Percentiles rank a stretch among this genome's conserved stretches.
phyloP scores from a whole-genome alignment of 2,329 filamentous ascomycete genomes.

The Colletotrichum graminicola region DNA sequence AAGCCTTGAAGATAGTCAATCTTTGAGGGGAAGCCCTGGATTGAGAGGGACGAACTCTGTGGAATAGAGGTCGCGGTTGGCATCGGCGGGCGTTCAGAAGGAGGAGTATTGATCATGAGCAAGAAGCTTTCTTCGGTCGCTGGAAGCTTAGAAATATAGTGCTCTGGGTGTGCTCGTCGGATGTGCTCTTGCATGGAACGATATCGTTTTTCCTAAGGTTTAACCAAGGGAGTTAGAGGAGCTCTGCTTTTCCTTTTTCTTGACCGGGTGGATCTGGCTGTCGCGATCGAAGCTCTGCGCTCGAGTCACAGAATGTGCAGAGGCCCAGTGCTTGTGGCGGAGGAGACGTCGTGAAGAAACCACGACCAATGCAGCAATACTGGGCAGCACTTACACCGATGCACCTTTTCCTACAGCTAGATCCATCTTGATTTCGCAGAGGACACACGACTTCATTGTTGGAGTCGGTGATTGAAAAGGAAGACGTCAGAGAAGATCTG shows the following conservation, averaged over 20 bases:
- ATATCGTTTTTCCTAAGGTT: conserved; percentile 86
- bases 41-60: conserved; percentile 42
- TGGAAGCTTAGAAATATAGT: conserved; percentile 97
- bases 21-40: conserved; percentile 42
- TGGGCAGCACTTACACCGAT: conserved; percentile 83
- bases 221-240: conserved; percentile 43
- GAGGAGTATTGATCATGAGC: conserved; percentile 94
- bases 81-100: conserved; percentile 58
- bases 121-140: conserved; percentile 98
- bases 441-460: conserved; percentile 98
- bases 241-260: conserved; percentile 36
- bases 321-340: conserved; percentile 25
- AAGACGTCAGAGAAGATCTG: conserved; percentile 86
- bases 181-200: conserved; percentile 99
- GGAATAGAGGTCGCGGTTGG: conserved; percentile 48
- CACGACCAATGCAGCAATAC: conserved; percentile 12
- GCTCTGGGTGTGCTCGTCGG: conserved; percentile 93
- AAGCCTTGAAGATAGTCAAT: conserved; percentile 59
- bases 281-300: conserved; percentile 34
- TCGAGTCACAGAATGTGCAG: conserved; percentile 17
- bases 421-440: conserved; percentile 94
- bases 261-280: conserved; percentile 16
- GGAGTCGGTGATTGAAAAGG: conserved; percentile 91
- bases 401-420: conserved; percentile 96
- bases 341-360: conserved; percentile 19